A percentile compares a stretch with the other conserved stretches of the same genome.
Evolutionary conservation across 2,329 filamentous ascomycete genomes (phyloP).

Genomic region (Nothopassalora personata): DNA sequence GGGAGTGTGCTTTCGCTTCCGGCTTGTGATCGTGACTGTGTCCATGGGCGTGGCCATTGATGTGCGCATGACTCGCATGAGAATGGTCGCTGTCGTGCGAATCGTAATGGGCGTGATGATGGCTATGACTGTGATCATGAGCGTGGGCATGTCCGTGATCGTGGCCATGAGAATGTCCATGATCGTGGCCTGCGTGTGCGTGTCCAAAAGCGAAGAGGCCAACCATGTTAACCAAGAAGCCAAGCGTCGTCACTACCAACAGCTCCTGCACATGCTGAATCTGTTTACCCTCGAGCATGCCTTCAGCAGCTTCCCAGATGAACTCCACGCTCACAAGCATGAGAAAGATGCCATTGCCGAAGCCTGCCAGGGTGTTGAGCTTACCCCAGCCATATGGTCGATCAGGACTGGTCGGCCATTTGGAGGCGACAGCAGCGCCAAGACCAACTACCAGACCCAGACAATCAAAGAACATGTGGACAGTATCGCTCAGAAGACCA

Average conservation of each 20-base stretch:
- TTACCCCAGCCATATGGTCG: slow-evolving; percentile 97
- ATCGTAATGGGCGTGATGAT: slow-evolving; percentile 28
- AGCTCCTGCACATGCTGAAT: slow-evolving; percentile 81
- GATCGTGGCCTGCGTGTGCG: slow-evolving; percentile 45
- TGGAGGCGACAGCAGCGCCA: slow-evolving; percentile 88
- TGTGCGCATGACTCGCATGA: slow-evolving; percentile 31
- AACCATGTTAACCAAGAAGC: slow-evolving; percentile 83
- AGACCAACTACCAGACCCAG: slow-evolving; percentile 85
- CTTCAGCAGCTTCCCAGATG: slow-evolving; percentile 86
- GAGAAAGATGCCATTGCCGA: slow-evolving; percentile 91
- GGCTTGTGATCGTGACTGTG: slow-evolving; percentile 54
- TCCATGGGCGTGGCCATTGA: slow-evolving; percentile 23
- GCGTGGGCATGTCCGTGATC: slow-evolving; percentile 35
- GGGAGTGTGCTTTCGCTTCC: slow-evolving; percentile 14
- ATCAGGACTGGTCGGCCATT: slow-evolving; percentile 83
- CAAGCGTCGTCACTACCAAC: slow-evolving; percentile 79
- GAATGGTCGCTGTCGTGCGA: slow-evolving; percentile 21
- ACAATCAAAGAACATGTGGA: slow-evolving; percentile 99
- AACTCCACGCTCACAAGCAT: slow-evolving; percentile 96
- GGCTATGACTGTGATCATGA: slow-evolving; percentile 35
- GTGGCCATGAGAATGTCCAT: slow-evolving; percentile 54
- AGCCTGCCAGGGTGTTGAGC: slow-evolving; percentile 91
- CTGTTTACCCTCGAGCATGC: slow-evolving; percentile 75
- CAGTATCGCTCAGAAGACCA: slow-evolving; percentile 91
- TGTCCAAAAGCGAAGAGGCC: slow-evolving; percentile 79